Base-by-base conservation (phyloP, 164 flowering plant genomes). In the Stephania yunnanensis region DNA sequence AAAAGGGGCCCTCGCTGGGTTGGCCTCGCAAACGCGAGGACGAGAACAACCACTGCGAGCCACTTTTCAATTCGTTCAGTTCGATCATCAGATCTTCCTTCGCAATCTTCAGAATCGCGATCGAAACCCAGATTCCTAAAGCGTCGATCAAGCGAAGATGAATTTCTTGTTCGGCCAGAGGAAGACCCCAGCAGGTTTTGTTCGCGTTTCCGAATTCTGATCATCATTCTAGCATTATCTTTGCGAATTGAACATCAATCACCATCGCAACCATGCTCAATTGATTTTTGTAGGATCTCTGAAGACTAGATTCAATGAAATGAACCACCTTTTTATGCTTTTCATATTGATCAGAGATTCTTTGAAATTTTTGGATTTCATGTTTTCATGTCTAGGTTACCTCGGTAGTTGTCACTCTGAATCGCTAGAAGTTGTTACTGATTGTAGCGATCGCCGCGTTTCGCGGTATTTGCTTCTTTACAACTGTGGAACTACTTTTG, bases 141-240 rank as follows among this genome's bases (percentile, higher is more conserved):
- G 20, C 20, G 1, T 5, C 64, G 6, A 58, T 58, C 7, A 19
- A 0, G 20, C 7, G 0, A 42, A 79, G 65, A 91, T 91, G 92
- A 91, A 91, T 86, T 91, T 89, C 79, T 79, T 84, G 25, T 84
- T 84, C 58, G 86, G 86, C 71, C 80, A 77, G 71, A 76, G 66
- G 63, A 84, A 84, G 74, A 82, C 78, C 13, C 91, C 92, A 30
- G 92, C 94, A 80, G 94, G 94, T 90, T 75, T 12, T 69, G 11
- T 72, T 29, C 13, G 6, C 53, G 42, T 36, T 36, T 36, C 30
- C 6, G 36, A 22, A 72, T 73, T 20, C 46, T 65, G 71, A 65
- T 55, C 5, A 46, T 25, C 13, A 6, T 36, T n/a, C 13, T 29
- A 10, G 30, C 53, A 52, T 71, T 70, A 2, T 70, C 30, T 64